These are phyloP conservation scores for Epichloe typhina DNA, from an alignment of 2,329 filamentous ascomycete genomes.

Conservation along the genomic window DNA sequence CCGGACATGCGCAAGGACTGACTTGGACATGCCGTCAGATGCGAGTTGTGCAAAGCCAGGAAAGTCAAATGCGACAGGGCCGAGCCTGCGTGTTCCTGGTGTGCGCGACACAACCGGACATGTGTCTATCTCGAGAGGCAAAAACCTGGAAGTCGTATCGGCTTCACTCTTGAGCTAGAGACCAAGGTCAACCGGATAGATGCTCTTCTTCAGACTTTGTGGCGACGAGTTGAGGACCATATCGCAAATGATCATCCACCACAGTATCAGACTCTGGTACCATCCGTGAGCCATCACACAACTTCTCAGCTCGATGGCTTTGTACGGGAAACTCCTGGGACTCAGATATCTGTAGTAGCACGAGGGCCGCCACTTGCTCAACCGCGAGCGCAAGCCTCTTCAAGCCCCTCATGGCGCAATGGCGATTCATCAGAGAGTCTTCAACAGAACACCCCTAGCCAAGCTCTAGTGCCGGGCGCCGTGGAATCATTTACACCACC, in stretches of 20 bases:
- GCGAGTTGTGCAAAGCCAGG: slow-evolving; percentile 31
- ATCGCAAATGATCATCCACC: slow-evolving; percentile 21
- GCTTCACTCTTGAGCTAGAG: slow-evolving; percentile 48
- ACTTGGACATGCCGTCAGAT: slow-evolving; percentile 14
- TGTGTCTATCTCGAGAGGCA: slow-evolving; percentile 61
- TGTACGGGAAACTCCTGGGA: slow-evolving; percentile 10
- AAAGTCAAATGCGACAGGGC: slow-evolving; percentile 38
- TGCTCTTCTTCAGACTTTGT: slow-evolving; percentile 27
- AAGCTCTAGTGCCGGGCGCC: neutral
- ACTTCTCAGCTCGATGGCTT: slow-evolving; percentile 17
- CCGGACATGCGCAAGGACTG: neutral
- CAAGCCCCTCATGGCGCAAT: slow-evolving; percentile 18
- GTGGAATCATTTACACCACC: slow-evolving; percentile 1
- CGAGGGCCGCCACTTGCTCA: slow-evolving; percentile 12
- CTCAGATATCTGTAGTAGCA: slow-evolving; percentile 11
- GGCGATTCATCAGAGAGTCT: slow-evolving; percentile 17
- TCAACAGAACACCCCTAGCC: slow-evolving; percentile 1
- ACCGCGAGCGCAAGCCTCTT: slow-evolving; percentile 26
- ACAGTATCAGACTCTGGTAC: slow-evolving; percentile 14
- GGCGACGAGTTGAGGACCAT: slow-evolving; percentile 29
- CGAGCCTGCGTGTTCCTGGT: slow-evolving; percentile 57
- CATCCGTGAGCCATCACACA: slow-evolving; percentile 24
- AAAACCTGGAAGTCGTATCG: slow-evolving; percentile 52
- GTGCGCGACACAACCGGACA: slow-evolving; percentile 48
- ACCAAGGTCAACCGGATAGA: slow-evolving; percentile 41